A percentile compares a stretch with the other conserved stretches of the same genome.
phyloP scores from a whole-genome alignment of 2,329 filamentous ascomycete species.

The Fusarium sp. region DNA sequence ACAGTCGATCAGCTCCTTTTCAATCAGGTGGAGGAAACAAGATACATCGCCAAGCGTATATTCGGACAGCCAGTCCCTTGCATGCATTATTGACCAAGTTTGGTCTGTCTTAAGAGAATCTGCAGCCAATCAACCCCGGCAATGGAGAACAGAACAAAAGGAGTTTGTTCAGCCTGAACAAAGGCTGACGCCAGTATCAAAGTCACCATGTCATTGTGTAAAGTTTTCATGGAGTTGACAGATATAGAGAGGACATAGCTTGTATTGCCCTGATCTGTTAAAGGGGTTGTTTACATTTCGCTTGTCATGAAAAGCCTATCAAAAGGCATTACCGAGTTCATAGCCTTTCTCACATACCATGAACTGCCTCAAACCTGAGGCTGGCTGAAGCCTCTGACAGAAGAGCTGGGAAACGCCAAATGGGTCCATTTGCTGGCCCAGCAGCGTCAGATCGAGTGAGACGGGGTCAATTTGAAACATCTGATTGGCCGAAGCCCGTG shows the following conservation, averaged over 20 bases:
- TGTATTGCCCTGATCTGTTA: not conserved
- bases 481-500: constrained; percentile 13
- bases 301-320: constrained; percentile 1
- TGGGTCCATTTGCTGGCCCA: constrained; percentile 24
- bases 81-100: constrained; percentile 17
- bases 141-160: constrained; percentile 18
- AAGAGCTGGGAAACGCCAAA: constrained; percentile 15
- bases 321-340: not conserved
- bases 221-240: not conserved
- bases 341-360: not conserved
- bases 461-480: constrained; percentile 1
- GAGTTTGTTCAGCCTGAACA: constrained; percentile 3
- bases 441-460: constrained; percentile 30
- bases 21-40: constrained; percentile 3
- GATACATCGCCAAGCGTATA: constrained; percentile 6
- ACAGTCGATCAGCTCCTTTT: constrained; percentile 10
- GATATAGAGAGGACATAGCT: not conserved
- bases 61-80: constrained; percentile 13
- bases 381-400: constrained; percentile 17
- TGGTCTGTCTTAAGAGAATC: not conserved
- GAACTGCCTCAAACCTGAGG: constrained; percentile 3
- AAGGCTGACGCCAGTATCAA: constrained; percentile 2
- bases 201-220: not conserved
- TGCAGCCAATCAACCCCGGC: constrained; percentile 22
- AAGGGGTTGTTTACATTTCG: constrained; percentile 13